A percentile compares a stretch with the other conserved stretches of the same genome.
phyloP scores from a whole-genome alignment of 768 basidiomycete genomes.

The Boletus rex-veris region DNA sequence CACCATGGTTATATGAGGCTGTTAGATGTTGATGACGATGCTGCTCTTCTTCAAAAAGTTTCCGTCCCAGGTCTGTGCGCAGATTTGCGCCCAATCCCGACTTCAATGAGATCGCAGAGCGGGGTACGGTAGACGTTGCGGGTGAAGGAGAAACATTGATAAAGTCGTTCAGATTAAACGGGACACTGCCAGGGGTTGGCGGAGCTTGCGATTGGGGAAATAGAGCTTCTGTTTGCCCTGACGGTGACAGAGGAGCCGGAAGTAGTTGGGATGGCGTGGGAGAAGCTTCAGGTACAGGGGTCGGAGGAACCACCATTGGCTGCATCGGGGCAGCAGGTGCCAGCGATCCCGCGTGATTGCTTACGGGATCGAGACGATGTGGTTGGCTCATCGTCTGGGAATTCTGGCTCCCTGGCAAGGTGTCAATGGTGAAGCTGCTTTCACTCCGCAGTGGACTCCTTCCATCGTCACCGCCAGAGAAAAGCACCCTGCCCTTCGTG shows the following conservation, averaged over 20 bases:
- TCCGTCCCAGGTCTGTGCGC: conserved; percentile 61
- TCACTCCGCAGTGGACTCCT: conserved; percentile 29
- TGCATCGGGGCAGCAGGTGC: conserved; percentile 29
- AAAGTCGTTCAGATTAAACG: conserved; percentile 69
- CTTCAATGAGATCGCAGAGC: conserved; percentile 30
- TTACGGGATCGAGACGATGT: conserved; percentile 14
- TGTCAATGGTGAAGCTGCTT: conserved; percentile 22
- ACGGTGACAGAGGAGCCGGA: conserved; percentile 24
- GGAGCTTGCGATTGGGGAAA: conserved; percentile 31
- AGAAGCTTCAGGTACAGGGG: conserved; percentile 27
- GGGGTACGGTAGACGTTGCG: conserved; percentile 34
- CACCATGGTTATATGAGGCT: conserved; percentile 13
- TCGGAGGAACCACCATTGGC: conserved; percentile 34
- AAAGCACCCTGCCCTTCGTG: conserved; percentile 67
- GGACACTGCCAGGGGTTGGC: conserved; percentile 35
- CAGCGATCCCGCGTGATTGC: conserved; percentile 14
- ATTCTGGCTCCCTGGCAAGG: conserved; percentile 26
- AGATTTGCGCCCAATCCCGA: conserved; percentile 46
- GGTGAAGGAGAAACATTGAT: conserved; percentile 72
- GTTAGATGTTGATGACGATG: conserved; percentile 37
- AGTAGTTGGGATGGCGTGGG: conserved; percentile 24
- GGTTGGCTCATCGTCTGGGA: conserved; percentile 22
- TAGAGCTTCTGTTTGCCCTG: conserved; percentile 19
- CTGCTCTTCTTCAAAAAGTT: conserved; percentile 70
- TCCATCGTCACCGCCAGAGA: conserved; percentile 43